Evolutionary conservation across 2,329 filamentous ascomycete species (phyloP).

Genomic region (Exophiala sideris): DNA sequence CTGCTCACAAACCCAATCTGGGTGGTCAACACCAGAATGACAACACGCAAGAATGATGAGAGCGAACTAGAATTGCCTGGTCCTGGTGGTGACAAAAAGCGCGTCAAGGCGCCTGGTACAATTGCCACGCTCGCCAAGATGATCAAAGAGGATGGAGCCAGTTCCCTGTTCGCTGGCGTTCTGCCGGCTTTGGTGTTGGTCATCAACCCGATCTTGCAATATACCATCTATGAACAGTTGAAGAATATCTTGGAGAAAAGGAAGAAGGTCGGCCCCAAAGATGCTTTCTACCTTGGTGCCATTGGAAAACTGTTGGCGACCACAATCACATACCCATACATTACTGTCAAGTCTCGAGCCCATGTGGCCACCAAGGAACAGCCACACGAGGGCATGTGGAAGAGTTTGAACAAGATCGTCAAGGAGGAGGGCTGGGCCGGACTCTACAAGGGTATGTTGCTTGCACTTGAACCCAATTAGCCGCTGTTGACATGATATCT

Average conservation of each 20-base stretch:
- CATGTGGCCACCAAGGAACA: conserved; percentile 77
- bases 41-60: conserved; percentile 69
- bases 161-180: conserved; percentile 85
- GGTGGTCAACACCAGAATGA: conserved; percentile 99
- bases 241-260: conserved; percentile 84
- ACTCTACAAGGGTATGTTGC: conserved; percentile 66
- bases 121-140: conserved; percentile 77
- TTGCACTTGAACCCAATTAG: neutral
- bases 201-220: conserved; percentile 97
- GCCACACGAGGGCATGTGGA: conserved; percentile 76
- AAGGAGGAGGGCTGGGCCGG: conserved; percentile 87
- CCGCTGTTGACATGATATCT: conserved; percentile 11
- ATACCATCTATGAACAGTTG: conserved; percentile 97
- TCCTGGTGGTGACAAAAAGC: conserved; percentile 37
- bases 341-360: conserved; percentile 97
- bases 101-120: conserved; percentile 64
- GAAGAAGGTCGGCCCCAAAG: conserved; percentile 72
- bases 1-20: conserved; percentile 98
- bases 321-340: conserved; percentile 93
- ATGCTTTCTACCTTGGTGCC: conserved; percentile 88
- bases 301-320: conserved; percentile 94
- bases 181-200: conserved; percentile 89
- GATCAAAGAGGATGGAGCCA: conserved; percentile 76
- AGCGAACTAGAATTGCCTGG: conserved; percentile 38
- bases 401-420: conserved; percentile 74